Evolutionary conservation across 192 early-diverging fungal species (phyloP).

Genomic region (Lunasporangiospora selenospora): DNA sequence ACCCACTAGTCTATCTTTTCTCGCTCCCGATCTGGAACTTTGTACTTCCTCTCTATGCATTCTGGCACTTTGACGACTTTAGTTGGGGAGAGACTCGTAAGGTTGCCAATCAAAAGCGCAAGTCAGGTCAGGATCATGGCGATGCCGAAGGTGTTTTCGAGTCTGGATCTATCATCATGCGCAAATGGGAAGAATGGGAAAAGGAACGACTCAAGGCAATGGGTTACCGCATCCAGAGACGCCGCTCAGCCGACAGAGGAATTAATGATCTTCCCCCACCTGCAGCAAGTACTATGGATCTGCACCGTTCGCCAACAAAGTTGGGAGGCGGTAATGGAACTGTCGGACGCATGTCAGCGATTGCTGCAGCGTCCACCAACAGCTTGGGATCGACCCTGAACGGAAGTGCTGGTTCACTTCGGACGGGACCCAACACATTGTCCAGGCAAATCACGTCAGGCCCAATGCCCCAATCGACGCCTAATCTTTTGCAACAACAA

Average conservation of each 20-base stretch:
- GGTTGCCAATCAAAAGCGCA: slow-evolving; percentile 73
- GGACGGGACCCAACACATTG: background rate
- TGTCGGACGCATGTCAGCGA: background rate
- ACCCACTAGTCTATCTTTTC: slow-evolving; percentile 66
- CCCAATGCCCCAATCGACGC: slow-evolving; percentile 21
- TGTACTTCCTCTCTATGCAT: slow-evolving; percentile 89
- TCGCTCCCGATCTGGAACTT: slow-evolving; percentile 96
- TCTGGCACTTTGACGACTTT: slow-evolving; percentile 96
- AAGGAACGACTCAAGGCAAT: slow-evolving; percentile 52
- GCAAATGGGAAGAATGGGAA: slow-evolving; percentile 66
- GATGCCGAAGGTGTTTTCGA: slow-evolving; percentile 80
- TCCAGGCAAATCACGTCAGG: slow-evolving; percentile 7
- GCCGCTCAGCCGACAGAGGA: slow-evolving; percentile 36
- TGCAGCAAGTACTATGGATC: slow-evolving; percentile 35
- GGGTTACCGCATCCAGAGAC: slow-evolving; percentile 40
- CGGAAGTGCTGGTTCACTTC: slow-evolving; percentile 20
- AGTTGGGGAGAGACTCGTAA: slow-evolving; percentile 84
- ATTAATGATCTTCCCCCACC: slow-evolving; percentile 43
- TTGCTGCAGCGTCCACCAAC: slow-evolving; percentile 9
- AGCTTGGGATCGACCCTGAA: slow-evolving; percentile 32
- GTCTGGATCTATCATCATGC: slow-evolving; percentile 55
- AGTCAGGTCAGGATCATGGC: slow-evolving; percentile 73
- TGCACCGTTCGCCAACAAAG: background rate
- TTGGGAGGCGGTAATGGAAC: background rate
- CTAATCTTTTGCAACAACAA: slow-evolving; percentile 24